Evolutionary conservation across 164 flowering plant species (phyloP).

Genomic region (Berberis thunbergii): DNA sequence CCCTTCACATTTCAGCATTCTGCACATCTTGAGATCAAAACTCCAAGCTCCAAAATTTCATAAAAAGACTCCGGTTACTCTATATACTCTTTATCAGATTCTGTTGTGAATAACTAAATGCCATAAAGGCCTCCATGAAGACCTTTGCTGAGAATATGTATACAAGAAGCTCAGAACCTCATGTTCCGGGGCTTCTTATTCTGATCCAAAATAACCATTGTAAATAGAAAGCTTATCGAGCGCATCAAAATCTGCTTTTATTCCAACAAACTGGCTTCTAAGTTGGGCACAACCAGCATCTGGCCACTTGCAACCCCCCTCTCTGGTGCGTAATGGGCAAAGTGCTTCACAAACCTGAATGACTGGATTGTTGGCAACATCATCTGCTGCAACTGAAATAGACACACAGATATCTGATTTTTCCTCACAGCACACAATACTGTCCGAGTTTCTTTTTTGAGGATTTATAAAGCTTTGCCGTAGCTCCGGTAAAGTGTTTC

Average conservation of each 20-base stretch:
- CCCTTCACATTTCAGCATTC: too few relatives aligned
- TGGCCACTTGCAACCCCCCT: constrained; percentile 91
- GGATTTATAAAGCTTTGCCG: constrained; percentile 20
- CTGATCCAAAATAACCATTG: constrained; percentile 59
- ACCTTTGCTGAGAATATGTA: too few relatives aligned
- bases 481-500: constrained; percentile 25
- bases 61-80: too few relatives aligned
- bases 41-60: too few relatives aligned
- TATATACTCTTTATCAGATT: too few relatives aligned
- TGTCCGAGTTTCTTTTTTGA: constrained; percentile 26
- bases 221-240: constrained; percentile 77
- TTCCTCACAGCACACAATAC: constrained; percentile 25
- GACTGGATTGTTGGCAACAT: constrained; percentile 29
- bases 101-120: too few relatives aligned
- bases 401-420: constrained; percentile 64
- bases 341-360: constrained; percentile 54
- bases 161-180: too few relatives aligned
- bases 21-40: too few relatives aligned
- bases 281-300: constrained; percentile 87
- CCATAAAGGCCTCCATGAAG: too few relatives aligned
- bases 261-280: constrained; percentile 77
- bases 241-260: constrained; percentile 94
- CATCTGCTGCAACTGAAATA: constrained; percentile 28
- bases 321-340: constrained; percentile 71
- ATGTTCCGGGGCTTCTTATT: constrained; percentile 9